phyloP scores from a whole-genome alignment of 1,284 basidiomycete species.

The Ustilago bromivora region DNA sequence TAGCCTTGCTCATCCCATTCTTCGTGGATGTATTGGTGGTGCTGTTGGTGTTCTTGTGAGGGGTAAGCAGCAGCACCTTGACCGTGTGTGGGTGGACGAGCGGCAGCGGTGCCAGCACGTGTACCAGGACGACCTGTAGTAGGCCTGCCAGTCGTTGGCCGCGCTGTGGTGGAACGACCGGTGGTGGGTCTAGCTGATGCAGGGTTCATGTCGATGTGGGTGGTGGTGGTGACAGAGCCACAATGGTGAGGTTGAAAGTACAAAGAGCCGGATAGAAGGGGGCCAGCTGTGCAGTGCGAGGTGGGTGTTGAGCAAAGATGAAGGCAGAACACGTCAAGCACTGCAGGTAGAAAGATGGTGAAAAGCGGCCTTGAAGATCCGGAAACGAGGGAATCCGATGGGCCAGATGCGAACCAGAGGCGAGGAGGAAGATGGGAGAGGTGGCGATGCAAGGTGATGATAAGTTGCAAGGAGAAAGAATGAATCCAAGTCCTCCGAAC shows the following conservation, averaged over 20 bases:
- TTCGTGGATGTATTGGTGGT: conserved; percentile 35
- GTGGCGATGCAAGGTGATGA: not conserved
- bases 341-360: not conserved
- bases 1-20: conserved; percentile 62
- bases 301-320: conserved; percentile 4
- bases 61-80: conserved; percentile 28
- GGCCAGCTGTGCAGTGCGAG: conserved; percentile 1
- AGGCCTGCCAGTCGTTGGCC: conserved; percentile 41
- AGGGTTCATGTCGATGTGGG: conserved; percentile 20
- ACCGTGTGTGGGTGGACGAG: conserved; percentile 34
- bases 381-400: not conserved
- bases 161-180: conserved; percentile 39
- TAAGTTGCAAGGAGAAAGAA: not conserved
- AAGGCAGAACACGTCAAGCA: not conserved
- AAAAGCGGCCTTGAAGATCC: not conserved
- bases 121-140: conserved; percentile 47
- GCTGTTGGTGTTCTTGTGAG: conserved; percentile 16
- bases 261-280: not conserved
- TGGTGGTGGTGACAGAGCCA: not conserved
- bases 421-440: not conserved
- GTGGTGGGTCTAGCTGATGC: conserved; percentile 41
- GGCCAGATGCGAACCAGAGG: not conserved
- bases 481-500: not conserved
- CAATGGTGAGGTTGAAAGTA: not conserved
- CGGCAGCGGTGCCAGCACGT: conserved; percentile 33